Conservation (phyloP, 106 monocot genomes). For the Amphibolis antarctica region DNA sequence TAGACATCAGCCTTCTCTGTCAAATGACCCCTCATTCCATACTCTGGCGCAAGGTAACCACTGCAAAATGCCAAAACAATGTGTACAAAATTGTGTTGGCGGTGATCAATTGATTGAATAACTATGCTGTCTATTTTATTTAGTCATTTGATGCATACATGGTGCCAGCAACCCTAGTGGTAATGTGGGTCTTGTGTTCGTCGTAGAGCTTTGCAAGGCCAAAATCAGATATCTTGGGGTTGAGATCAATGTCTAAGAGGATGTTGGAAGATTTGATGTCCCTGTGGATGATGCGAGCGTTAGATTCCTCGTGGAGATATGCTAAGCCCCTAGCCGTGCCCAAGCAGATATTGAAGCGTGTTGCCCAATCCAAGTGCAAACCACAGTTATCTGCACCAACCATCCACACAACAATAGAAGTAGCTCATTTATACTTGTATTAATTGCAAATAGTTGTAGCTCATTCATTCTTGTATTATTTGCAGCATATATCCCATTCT, state of each 20-base stretch:
- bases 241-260: constrained; percentile 46
- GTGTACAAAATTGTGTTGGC: no score
- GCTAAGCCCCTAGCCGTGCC: constrained; percentile 3
- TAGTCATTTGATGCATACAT: constrained; percentile 55
- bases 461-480: no score
- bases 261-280: constrained; percentile 20
- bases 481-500: no score
- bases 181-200: constrained; percentile 63
- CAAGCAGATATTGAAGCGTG: constrained; percentile 1
- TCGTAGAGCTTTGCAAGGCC: constrained; percentile 61
- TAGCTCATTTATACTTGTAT: no score
- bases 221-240: no score
- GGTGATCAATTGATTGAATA: no score
- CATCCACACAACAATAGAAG: no score
- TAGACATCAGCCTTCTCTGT: no score
- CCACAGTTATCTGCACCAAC: not conserved
- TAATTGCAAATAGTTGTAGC: no score
- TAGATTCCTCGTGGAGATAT: constrained; percentile 10
- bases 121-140: no score
- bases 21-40: not conserved
- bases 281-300: no score
- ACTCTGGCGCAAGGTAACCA: not conserved
- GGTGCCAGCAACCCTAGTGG: constrained; percentile 73
- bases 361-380: not conserved
- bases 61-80: no score